These are phyloP conservation scores for Quercus mongolica DNA, from an alignment of 306 rosid species.

Conservation along the genomic window DNA sequence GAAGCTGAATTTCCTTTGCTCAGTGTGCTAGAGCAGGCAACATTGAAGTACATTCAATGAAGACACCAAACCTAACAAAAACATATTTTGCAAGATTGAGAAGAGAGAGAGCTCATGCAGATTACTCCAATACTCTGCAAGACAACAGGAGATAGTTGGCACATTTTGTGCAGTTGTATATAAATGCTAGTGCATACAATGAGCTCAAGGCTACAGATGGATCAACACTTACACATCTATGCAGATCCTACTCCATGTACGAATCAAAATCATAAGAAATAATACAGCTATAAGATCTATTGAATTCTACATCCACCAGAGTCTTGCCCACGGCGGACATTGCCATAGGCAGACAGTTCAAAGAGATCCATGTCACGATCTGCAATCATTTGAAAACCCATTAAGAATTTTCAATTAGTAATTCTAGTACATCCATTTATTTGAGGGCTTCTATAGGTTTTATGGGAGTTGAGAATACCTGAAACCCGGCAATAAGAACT, in stretches of 20 bases:
- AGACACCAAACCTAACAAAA: background rate
- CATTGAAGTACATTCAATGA: background rate
- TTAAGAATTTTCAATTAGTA: conserved; percentile 11
- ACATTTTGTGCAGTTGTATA: conserved; percentile 10
- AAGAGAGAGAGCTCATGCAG: background rate
- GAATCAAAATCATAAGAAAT: conserved; percentile 14
- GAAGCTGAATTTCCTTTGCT: background rate
- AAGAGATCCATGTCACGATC: conserved; percentile 93
- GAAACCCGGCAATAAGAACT: conserved; percentile 93
- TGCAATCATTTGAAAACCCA: conserved; percentile 31
- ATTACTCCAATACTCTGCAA: background rate
- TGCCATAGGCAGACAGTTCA: conserved; percentile 85
- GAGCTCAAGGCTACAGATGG: background rate
- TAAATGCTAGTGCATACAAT: background rate
- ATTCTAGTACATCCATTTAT: conserved; percentile 7
- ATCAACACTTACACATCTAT: conserved; percentile 6
- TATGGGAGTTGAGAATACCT: conserved; percentile 42
- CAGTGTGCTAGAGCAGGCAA: background rate
- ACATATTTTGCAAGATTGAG: background rate
- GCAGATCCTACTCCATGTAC: conserved; percentile 5
- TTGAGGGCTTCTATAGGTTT: background rate
- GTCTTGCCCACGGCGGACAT: conserved; percentile 64
- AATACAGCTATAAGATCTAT: conserved; percentile 25
- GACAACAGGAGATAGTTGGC: conserved; percentile 1
- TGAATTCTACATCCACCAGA: conserved; percentile 88